Conservation (phyloP, 1,284 basidiomycete genomes). For the Cutaneotrichosporon spelunceum region DNA sequence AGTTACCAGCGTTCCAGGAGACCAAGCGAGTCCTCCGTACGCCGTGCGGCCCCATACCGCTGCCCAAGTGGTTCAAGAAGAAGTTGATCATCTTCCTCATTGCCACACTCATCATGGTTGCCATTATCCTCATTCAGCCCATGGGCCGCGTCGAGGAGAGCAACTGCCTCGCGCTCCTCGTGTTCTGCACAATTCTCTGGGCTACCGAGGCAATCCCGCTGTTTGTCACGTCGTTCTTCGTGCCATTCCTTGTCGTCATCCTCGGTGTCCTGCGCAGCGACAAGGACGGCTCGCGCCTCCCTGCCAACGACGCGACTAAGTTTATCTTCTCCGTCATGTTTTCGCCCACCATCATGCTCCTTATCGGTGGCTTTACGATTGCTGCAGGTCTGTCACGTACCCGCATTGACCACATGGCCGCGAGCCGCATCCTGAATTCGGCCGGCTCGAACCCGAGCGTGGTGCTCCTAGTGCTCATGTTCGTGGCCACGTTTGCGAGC, state of each 20-base stretch:
- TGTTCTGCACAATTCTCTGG: slow-evolving; percentile 93
- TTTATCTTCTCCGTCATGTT: slow-evolving; percentile 64
- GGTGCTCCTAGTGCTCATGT: slow-evolving; percentile 93
- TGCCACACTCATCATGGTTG: slow-evolving; percentile 60
- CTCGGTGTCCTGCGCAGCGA: slow-evolving; percentile 73
- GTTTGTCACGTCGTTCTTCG: slow-evolving; percentile 88
- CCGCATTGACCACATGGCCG: slow-evolving; percentile 90
- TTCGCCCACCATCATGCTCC: slow-evolving; percentile 76
- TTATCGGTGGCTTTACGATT: slow-evolving; percentile 97
- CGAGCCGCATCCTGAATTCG: slow-evolving; percentile 84
- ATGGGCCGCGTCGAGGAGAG: slow-evolving; percentile 74
- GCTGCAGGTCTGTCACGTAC: slow-evolving; percentile 95
- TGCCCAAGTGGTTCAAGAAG: slow-evolving; percentile 58
- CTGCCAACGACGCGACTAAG: slow-evolving; percentile 75
- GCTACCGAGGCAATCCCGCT: slow-evolving; percentile 96
- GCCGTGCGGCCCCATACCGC: slow-evolving; percentile 60
- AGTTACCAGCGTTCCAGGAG: slow-evolving; percentile 58
- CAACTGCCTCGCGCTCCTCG: slow-evolving; percentile 84
- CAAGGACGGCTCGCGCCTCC: slow-evolving; percentile 59
- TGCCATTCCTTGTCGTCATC: slow-evolving; percentile 86
- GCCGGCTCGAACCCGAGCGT: slow-evolving; percentile 83
- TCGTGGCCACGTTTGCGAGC: slow-evolving; percentile 92
- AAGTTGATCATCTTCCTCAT: slow-evolving; percentile 62
- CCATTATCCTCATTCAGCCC: slow-evolving; percentile 61
- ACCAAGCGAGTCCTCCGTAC: slow-evolving; percentile 55